Percentiles rank a stretch among this genome's conserved stretches.
Evolutionary conservation across 1,284 basidiomycete genomes (phyloP).

Genomic region (Moniliella sp.): DNA sequence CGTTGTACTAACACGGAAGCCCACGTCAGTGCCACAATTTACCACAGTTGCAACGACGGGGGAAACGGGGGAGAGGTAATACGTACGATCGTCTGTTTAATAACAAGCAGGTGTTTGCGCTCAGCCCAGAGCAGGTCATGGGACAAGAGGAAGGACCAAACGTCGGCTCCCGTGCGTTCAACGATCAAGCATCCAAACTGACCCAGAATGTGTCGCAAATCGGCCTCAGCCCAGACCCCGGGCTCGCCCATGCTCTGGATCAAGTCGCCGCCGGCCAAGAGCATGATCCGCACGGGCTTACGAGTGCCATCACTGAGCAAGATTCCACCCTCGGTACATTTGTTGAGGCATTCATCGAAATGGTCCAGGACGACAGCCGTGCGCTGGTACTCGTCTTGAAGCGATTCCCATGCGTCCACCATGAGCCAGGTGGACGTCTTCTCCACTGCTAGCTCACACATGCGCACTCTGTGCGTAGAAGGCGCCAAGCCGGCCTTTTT

Average conservation of each 20-base stretch:
- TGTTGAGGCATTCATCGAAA: conserved; percentile 79
- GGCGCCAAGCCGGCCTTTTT: conserved; percentile 30
- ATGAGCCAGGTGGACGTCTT: conserved; percentile 40
- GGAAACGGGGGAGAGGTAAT: background rate
- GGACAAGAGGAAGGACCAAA: conserved; percentile 44
- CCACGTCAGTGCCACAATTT: background rate
- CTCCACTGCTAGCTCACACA: conserved; percentile 33
- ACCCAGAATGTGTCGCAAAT: conserved; percentile 87
- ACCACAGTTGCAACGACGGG: background rate
- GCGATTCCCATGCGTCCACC: conserved; percentile 91
- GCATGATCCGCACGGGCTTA: conserved; percentile 49
- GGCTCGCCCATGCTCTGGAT: conserved; percentile 95
- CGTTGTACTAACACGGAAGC: conserved; percentile 66
- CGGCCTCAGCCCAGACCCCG: conserved; percentile 82
- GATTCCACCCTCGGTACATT: conserved; percentile 15
- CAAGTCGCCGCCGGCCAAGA: conserved; percentile 85
- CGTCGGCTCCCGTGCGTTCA: conserved; percentile 77
- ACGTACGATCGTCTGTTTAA: conserved; percentile 38
- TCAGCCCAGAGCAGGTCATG: conserved; percentile 41
- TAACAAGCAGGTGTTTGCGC: conserved; percentile 68
- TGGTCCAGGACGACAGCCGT: conserved; percentile 89
- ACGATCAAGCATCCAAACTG: conserved; percentile 84
- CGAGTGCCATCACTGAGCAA: conserved; percentile 17
- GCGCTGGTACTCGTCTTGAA: conserved; percentile 68
- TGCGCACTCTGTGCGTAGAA: conserved; percentile 30